Evolutionary conservation across 257 asterid genomes (phyloP).

Genomic region (Rauvolfia tetraphylla): DNA sequence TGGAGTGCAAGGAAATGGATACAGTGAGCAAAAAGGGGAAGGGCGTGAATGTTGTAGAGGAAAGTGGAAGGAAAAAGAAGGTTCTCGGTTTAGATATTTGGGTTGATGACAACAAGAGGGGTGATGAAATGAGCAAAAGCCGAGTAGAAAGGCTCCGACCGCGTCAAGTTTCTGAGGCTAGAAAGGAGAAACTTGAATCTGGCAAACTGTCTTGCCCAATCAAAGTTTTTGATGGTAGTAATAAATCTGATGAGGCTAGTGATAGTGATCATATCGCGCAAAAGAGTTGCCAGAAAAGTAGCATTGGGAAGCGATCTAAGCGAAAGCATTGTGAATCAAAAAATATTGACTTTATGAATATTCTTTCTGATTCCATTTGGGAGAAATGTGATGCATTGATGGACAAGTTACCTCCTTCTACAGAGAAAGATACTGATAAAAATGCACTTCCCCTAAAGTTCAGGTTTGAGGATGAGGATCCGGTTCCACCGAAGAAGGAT

Average conservation of each 20-base stretch:
- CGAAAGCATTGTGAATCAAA: background rate
- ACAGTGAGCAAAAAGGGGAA: background rate
- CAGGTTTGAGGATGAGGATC: slow-evolving; percentile 42
- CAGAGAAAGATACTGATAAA: background rate
- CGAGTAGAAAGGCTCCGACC: slow-evolving; percentile 18
- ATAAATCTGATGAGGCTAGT: no score
- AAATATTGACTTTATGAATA: slow-evolving; percentile 17
- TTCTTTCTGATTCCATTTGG: slow-evolving; percentile 31
- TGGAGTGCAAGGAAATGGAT: background rate
- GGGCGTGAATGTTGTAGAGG: background rate
- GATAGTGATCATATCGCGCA: no score
- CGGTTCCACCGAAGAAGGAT: slow-evolving; percentile 34
- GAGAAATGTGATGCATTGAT: slow-evolving; percentile 16
- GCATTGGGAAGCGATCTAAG: background rate
- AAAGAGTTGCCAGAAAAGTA: no score
- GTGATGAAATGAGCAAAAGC: slow-evolving; percentile 9
- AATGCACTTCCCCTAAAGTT: slow-evolving; percentile 46
- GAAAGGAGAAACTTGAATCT: slow-evolving; percentile 6
- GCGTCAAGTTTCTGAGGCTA: slow-evolving; percentile 16
- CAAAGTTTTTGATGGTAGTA: no score
- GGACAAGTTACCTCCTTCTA: slow-evolving; percentile 13
- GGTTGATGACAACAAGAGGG: background rate
- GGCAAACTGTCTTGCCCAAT: slow-evolving; percentile 2
- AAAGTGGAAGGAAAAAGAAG: slow-evolving; percentile 10
- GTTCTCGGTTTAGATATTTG: slow-evolving; percentile 8